These are phyloP conservation scores for Microbotryum silenes-acaulis DNA, from an alignment of 1,284 basidiomycete genomes.

Conservation along the genomic window DNA sequence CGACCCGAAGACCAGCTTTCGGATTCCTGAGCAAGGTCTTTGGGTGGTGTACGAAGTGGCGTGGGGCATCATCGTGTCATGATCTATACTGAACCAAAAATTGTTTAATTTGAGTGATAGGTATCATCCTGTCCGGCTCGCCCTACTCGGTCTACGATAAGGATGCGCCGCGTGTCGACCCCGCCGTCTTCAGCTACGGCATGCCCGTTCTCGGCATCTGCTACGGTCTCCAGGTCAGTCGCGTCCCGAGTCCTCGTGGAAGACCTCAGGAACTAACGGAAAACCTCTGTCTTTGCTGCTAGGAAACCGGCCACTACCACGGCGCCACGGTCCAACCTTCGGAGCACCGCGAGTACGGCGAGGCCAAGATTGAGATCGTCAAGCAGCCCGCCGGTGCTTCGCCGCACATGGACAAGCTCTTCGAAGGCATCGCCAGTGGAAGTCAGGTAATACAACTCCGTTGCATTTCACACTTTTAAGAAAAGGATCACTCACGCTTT, in stretches of 20 bases:
- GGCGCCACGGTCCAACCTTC: constrained; percentile 82
- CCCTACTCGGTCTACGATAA: constrained; percentile 96
- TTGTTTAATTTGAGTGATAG: constrained; percentile 44
- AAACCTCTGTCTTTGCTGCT: neutral
- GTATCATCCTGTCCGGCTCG: constrained; percentile 95
- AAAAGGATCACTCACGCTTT: neutral
- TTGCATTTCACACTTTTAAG: neutral
- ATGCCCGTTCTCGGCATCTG: constrained; percentile 95
- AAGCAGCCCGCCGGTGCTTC: constrained; percentile 54
- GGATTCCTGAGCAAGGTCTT: neutral
- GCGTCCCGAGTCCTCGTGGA: neutral
- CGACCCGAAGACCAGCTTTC: neutral
- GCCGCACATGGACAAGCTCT: constrained; percentile 64
- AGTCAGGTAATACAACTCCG: neutral
- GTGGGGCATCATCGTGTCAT: neutral
- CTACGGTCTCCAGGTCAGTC: constrained; percentile 83
- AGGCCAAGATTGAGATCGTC: constrained; percentile 69
- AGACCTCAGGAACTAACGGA: neutral
- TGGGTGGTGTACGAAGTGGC: neutral
- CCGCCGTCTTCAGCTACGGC: constrained; percentile 76
- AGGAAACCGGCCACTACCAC: constrained; percentile 90
- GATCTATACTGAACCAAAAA: neutral
- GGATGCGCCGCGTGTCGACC: constrained; percentile 89
- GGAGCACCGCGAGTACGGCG: constrained; percentile 91
- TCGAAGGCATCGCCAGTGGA: constrained; percentile 62